A percentile compares a stretch with the other conserved stretches of the same genome.
Evolutionary conservation across 2,329 filamentous ascomycete genomes (phyloP).

Genomic region (Alternaria alternata): DNA sequence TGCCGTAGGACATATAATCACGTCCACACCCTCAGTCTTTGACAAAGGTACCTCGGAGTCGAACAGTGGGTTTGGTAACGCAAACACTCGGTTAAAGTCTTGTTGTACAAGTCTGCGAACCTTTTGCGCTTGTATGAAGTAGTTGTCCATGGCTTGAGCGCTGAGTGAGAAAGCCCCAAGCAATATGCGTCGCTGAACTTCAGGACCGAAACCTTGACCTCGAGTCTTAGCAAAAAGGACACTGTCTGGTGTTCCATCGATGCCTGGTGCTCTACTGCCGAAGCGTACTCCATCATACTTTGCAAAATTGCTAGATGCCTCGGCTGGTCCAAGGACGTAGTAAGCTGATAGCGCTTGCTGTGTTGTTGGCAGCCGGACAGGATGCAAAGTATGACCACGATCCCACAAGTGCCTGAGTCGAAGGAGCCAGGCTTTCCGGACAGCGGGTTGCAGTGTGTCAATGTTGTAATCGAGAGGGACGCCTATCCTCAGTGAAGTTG

Average conservation of each 20-base stretch:
- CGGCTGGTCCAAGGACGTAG: slow-evolving; percentile 93
- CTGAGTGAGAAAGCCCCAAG: slow-evolving; percentile 90
- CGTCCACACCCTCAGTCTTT: slow-evolving; percentile 74
- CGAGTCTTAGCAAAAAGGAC: slow-evolving; percentile 75
- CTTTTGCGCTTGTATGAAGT: slow-evolving; percentile 93
- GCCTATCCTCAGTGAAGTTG: slow-evolving; percentile 57
- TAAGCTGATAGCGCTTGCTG: slow-evolving; percentile 89
- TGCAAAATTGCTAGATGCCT: slow-evolving; percentile 93
- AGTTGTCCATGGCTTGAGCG: slow-evolving; percentile 91
- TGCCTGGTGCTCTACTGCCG: slow-evolving; percentile 66
- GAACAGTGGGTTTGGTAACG: slow-evolving; percentile 71
- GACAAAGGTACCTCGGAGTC: slow-evolving; percentile 30
- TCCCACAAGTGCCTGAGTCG: slow-evolving; percentile 67
- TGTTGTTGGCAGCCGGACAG: slow-evolving; percentile 83
- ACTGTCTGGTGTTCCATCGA: slow-evolving; percentile 64
- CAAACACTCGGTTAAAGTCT: slow-evolving; percentile 86
- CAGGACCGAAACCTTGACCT: slow-evolving; percentile 77
- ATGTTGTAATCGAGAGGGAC: slow-evolving; percentile 86
- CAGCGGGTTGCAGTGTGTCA: slow-evolving; percentile 73
- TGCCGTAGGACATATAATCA: slow-evolving; percentile 86
- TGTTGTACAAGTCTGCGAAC: slow-evolving; percentile 82
- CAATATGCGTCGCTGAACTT: slow-evolving; percentile 86
- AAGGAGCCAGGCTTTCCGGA: slow-evolving; percentile 74
- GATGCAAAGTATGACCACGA: slow-evolving; percentile 74
- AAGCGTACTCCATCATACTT: slow-evolving; percentile 98